Evolutionary conservation across 1,284 basidiomycete species (phyloP), one percentile per base, ranked within the genome.

Genomic region (Sanghuangporus weigelae): DNA sequence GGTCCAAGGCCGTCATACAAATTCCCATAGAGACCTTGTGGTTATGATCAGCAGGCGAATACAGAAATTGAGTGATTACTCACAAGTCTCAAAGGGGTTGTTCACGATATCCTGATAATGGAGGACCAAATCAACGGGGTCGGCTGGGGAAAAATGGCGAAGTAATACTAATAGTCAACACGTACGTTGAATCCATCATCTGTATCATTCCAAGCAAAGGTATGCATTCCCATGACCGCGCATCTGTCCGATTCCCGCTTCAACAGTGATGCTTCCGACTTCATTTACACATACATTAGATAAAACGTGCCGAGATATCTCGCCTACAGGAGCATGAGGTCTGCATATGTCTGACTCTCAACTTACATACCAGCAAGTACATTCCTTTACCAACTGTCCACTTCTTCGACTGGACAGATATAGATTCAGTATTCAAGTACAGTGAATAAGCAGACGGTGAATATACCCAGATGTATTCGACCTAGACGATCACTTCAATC

Each of bases 401-500:
- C n/a, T 40, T 51, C 31, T 23, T 60, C 8, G 35, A 14, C 59
- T 60, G 36, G 1, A 14, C 1, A 4, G 21, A 19, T 26, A 5
- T 6, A 11, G 23, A 8, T 8, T 38, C 21, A 60, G 21, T 35
- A 36, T 23, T 14, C 21, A 7, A 14, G 21, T 14, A 46, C 38
- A 11, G 35, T 23, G 50, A 8, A 19, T 35, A 12, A 54, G 8
- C 19, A 7, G 2, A 26, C 19, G 35, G 42, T 19, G 4, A 10
- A 40, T 38, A 21, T 54, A 60, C 59, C 59, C 59, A 61, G n/a
- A 61, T 61, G 60, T 61, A 61, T 44, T 54, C 60, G 14, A 44
- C 50, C 60, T 61, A 38, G 10, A 21, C 3, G 10, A n/a, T 49
- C 44, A 59, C 10, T 4, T 36, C n/a, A 36, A 48, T 12, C 50